Evolutionary conservation across 306 rosid genomes (phyloP).

Genomic region (Luffa aegyptiaca): DNA sequence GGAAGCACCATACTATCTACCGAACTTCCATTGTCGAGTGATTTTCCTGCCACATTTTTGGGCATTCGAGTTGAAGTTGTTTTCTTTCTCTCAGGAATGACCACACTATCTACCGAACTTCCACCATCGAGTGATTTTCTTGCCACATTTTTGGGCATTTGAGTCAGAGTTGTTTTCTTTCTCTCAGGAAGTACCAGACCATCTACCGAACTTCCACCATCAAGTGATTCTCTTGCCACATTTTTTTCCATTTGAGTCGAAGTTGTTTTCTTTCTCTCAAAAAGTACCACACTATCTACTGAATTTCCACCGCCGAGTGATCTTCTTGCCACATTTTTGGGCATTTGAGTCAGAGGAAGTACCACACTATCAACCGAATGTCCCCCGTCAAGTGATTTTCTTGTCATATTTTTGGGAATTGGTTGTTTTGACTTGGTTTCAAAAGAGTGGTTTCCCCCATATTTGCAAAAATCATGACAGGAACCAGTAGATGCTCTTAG

Average conservation of each 20-base stretch:
- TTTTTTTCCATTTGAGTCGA: neutral
- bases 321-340: neutral
- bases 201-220: neutral
- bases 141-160: constrained; percentile 19
- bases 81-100: constrained; percentile 21
- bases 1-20: constrained; percentile 19
- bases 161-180: neutral
- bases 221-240: neutral
- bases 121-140: constrained; percentile 21
- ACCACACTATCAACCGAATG: constrained; percentile 18
- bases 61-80: neutral
- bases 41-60: constrained; percentile 23
- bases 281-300: neutral
- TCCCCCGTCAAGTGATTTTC: constrained; percentile 19
- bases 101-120: constrained; percentile 16
- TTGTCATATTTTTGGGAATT: constrained; percentile 18
- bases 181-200: neutral
- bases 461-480: constrained; percentile 86
- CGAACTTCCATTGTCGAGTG: constrained; percentile 16
- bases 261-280: neutral
- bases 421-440: constrained; percentile 35
- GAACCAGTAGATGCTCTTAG: constrained; percentile 81
- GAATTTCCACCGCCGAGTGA: neutral
- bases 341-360: neutral
- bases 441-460: constrained; percentile 35